These are phyloP conservation scores for Dothideomycetes sp. DNA, from an alignment of 2,329 filamentous ascomycete species.

Conservation along the genomic window DNA sequence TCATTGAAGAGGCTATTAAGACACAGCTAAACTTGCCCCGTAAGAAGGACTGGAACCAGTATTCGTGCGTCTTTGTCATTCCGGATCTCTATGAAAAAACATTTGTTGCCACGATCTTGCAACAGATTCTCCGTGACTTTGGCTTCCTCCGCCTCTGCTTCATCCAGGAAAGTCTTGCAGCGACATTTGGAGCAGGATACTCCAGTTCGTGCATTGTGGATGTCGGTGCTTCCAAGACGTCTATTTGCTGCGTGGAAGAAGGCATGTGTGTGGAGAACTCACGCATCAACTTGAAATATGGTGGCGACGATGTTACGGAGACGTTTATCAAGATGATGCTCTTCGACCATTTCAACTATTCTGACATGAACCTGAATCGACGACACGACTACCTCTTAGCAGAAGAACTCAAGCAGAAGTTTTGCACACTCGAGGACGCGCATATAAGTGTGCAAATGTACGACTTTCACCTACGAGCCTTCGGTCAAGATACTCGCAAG, in stretches of 20 bases:
- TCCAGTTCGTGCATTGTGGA: conserved; percentile 92
- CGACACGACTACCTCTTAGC: conserved; percentile 88
- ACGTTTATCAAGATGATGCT: conserved; percentile 98
- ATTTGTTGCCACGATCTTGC: conserved; percentile 75
- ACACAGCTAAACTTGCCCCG: conserved; percentile 70
- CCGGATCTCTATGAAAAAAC: conserved; percentile 93
- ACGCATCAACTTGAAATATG: conserved; percentile 87
- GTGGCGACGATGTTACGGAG: conserved; percentile 85
- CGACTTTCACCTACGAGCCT: conserved; percentile 82
- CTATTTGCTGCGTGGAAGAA: conserved; percentile 92
- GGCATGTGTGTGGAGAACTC: conserved; percentile 92
- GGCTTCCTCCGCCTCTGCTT: conserved; percentile 84
- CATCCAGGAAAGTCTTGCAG: conserved; percentile 90
- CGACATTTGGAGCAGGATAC: conserved; percentile 89
- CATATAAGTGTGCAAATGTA: conserved; percentile 80
- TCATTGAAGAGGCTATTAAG: conserved; percentile 77
- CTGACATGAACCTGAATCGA: conserved; percentile 81
- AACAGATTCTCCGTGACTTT: conserved; percentile 80
- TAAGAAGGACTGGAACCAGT: conserved; percentile 75
- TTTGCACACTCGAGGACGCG: conserved; percentile 82
- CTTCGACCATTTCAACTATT: conserved; percentile 88
- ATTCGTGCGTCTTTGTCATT: conserved; percentile 94
- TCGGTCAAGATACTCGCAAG: conserved; percentile 80
- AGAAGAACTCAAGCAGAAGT: conserved; percentile 89
- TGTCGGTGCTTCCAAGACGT: conserved; percentile 93